Percentiles rank a stretch among this genome's conserved stretches.
Conservation (phyloP, 1,139 yeast species). For the Pichia sp. region DNA sequence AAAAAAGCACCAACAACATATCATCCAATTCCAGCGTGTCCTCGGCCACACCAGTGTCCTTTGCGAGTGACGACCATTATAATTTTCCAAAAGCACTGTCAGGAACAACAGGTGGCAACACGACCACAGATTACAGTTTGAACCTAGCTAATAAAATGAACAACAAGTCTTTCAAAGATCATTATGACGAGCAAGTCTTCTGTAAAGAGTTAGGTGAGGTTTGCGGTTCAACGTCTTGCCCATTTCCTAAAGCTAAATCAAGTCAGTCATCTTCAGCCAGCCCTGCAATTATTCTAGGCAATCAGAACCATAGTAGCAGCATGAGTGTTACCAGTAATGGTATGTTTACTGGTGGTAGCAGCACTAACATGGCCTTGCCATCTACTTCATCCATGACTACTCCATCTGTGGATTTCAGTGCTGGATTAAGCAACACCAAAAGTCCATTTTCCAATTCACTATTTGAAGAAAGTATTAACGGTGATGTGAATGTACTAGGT, state of each 20-base stretch:
- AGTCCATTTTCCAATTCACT: constrained; percentile 5
- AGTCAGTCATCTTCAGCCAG: background rate
- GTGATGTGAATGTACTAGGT: background rate
- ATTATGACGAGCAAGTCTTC: constrained; percentile 53
- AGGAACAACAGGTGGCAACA: background rate
- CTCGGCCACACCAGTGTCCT: constrained; percentile 9
- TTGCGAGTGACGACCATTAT: background rate
- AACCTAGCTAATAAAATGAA: constrained; percentile 18
- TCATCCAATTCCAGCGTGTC: constrained; percentile 17
- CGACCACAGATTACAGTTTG: background rate
- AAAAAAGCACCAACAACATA: background rate
- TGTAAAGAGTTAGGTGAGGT: constrained; percentile 74
- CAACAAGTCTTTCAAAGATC: constrained; percentile 35
- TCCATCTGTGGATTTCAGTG: constrained; percentile 2
- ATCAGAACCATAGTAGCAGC: background rate
- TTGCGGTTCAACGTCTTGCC: constrained; percentile 74
- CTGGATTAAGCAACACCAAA: background rate
- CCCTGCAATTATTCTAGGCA: background rate
- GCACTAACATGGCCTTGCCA: background rate
- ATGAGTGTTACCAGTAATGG: background rate
- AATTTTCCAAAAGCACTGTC: background rate
- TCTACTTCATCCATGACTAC: constrained; percentile 1
- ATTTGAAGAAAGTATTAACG: constrained; percentile 1
- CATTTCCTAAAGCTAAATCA: constrained; percentile 50
- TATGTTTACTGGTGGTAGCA: background rate